Evolutionary conservation across 148 eudicot genomes (phyloP).

Genomic region (Rhododendron simsii): DNA sequence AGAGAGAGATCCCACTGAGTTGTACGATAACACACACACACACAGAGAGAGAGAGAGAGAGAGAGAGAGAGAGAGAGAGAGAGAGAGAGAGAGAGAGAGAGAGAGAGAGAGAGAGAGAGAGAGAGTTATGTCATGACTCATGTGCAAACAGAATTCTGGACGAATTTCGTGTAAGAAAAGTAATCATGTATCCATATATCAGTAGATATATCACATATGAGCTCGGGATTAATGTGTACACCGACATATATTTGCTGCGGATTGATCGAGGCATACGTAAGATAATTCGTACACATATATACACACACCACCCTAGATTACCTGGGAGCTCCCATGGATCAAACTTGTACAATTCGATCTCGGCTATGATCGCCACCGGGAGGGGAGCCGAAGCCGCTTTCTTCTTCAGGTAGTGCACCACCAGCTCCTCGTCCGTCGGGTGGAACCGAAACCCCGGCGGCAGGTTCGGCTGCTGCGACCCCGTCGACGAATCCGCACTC

Average conservation of each 20-base stretch:
- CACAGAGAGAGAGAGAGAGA: too few species aligned
- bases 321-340: constrained; percentile 43
- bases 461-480: constrained; percentile 25
- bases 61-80: too few species aligned
- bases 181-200: not conserved
- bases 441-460: constrained; percentile 44
- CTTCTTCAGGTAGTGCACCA: constrained; percentile 33
- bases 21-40: too few species aligned
- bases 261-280: too few species aligned
- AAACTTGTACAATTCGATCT: constrained; percentile 35
- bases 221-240: too few species aligned
- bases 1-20: too few species aligned
- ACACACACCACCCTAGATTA: not conserved
- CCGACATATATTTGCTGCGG: too few species aligned
- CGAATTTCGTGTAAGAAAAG: not conserved
- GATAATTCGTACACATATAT: too few species aligned
- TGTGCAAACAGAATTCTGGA: not conserved
- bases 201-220: too few species aligned
- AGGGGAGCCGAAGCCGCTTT: constrained; percentile 28
- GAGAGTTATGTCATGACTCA: too few species aligned
- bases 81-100: too few species aligned
- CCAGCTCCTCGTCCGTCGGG: constrained; percentile 42
- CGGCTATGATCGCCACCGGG: constrained; percentile 26
- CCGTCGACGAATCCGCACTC: not conserved
- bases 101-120: too few species aligned